These are phyloP conservation scores for Panaeolus papilionaceus DNA, from an alignment of 768 basidiomycete genomes.

Conservation along the genomic window DNA sequence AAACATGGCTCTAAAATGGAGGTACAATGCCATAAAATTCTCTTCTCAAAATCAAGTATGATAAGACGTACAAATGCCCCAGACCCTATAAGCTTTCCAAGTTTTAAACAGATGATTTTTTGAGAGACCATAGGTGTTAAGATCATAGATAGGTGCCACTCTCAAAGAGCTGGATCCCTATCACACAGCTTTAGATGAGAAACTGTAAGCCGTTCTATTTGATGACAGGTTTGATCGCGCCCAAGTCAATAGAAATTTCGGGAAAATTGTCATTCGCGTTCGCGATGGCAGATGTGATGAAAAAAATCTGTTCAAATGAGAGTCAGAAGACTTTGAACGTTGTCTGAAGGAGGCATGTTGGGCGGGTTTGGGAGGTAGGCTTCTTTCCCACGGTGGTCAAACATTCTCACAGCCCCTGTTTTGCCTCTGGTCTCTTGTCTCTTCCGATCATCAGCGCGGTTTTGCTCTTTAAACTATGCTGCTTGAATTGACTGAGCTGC, in stretches of 20 bases:
- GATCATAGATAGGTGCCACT: background rate
- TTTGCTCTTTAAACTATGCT: background rate
- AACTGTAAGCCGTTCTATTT: background rate
- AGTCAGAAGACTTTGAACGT: background rate
- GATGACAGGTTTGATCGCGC: background rate
- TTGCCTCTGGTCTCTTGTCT: background rate
- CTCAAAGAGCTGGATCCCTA: background rate
- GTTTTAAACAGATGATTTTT: background rate
- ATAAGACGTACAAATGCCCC: background rate
- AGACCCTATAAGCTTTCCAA: background rate
- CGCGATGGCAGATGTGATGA: background rate
- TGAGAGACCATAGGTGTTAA: background rate
- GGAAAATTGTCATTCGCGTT: background rate
- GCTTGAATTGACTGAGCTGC: no score
- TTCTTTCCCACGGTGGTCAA: background rate
- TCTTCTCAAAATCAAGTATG: background rate
- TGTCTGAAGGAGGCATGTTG: background rate
- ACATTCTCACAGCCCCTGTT: background rate
- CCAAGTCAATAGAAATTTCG: background rate
- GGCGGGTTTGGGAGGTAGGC: no score
- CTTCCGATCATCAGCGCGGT: background rate
- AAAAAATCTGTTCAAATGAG: background rate
- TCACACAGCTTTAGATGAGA: background rate
- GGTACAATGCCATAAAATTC: background rate
- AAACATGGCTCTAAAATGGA: constrained; percentile 5